Percentiles rank a stretch among this genome's conserved stretches.
These are phyloP conservation scores for Boletus subparvulus DNA, from an alignment of 768 basidiomycete species.

Conservation along the genomic window DNA sequence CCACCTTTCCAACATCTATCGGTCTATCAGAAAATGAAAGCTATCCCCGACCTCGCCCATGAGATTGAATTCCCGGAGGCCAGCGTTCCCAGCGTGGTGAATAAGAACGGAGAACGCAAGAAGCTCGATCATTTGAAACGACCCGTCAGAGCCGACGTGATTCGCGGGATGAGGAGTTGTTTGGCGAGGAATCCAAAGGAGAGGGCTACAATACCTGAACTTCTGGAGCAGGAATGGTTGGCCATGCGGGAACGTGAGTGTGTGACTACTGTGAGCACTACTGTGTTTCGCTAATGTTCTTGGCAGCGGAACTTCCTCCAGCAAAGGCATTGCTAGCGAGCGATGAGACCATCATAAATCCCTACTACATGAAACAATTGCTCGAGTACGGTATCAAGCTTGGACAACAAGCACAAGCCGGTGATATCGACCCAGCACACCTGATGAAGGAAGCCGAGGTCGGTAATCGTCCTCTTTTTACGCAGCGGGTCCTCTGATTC, in stretches of 20 bases:
- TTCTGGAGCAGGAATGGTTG: conserved; percentile 82
- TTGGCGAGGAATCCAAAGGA: conserved; percentile 77
- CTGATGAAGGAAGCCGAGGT: conserved; percentile 61
- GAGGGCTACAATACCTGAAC: conserved; percentile 81
- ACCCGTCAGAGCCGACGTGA: conserved; percentile 72
- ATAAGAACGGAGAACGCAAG: conserved; percentile 38
- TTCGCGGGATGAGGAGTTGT: conserved; percentile 81
- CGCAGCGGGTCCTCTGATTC: neutral
- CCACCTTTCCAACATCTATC: conserved; percentile 88
- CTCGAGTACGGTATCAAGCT: conserved; percentile 68
- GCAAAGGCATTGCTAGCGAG: conserved; percentile 37
- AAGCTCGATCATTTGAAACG: conserved; percentile 68
- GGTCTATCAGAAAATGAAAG: conserved; percentile 88
- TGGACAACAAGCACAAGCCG: conserved; percentile 42
- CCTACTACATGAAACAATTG: conserved; percentile 77
- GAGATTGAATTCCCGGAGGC: conserved; percentile 81
- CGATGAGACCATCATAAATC: conserved; percentile 73
- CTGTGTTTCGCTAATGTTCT: neutral
- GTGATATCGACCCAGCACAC: conserved; percentile 45
- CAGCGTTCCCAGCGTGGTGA: conserved; percentile 45
- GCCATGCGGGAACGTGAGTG: conserved; percentile 45
- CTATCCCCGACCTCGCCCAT: conserved; percentile 78
- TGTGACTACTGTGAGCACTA: neutral
- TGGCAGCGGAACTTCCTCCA: conserved; percentile 26
- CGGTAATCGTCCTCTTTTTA: conserved; percentile 11